Conservation (phyloP, 768 basidiomycete genomes). For the Psilocybe cyanescens region DNA sequence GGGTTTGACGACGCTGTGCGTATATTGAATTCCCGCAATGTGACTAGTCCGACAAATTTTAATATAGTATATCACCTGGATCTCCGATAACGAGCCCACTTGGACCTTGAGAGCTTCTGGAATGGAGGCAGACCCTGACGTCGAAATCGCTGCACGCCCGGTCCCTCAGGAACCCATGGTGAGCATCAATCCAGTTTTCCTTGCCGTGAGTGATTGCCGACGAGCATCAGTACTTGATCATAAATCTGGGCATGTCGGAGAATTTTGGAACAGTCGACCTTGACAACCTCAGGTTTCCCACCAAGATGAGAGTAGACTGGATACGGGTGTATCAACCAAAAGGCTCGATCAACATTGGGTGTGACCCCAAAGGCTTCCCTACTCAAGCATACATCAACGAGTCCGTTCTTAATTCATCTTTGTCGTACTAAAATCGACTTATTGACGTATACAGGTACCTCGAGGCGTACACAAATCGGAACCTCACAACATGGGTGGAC, state of each 20-base stretch:
- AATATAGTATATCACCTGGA: slow-evolving; percentile 79
- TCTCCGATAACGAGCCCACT: slow-evolving; percentile 57
- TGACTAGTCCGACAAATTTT: background rate
- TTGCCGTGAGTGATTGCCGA: background rate
- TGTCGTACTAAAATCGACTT: background rate
- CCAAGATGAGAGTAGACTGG: slow-evolving; percentile 80
- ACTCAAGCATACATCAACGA: slow-evolving; percentile 81
- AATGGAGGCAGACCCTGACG: slow-evolving; percentile 55
- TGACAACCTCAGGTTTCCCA: slow-evolving; percentile 72
- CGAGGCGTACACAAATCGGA: slow-evolving; percentile 83
- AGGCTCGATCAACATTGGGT: slow-evolving; percentile 76
- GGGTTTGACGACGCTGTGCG: slow-evolving; percentile 26
- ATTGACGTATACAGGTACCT: slow-evolving; percentile 39
- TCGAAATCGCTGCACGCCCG: slow-evolving; percentile 68
- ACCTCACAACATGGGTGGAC: slow-evolving; percentile 74
- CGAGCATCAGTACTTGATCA: slow-evolving; percentile 71
- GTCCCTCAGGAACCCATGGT: slow-evolving; percentile 88
- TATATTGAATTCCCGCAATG: background rate
- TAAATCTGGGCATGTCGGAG: slow-evolving; percentile 83
- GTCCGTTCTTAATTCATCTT: slow-evolving; percentile 35
- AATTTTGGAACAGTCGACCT: slow-evolving; percentile 80
- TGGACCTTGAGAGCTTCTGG: slow-evolving; percentile 76
- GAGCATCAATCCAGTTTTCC: slow-evolving; percentile 13
- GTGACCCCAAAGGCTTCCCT: slow-evolving; percentile 79
- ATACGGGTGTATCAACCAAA: slow-evolving; percentile 89